Conservation (phyloP, 176 grass and related monocot genomes). For the Cenchrus purpureus region DNA sequence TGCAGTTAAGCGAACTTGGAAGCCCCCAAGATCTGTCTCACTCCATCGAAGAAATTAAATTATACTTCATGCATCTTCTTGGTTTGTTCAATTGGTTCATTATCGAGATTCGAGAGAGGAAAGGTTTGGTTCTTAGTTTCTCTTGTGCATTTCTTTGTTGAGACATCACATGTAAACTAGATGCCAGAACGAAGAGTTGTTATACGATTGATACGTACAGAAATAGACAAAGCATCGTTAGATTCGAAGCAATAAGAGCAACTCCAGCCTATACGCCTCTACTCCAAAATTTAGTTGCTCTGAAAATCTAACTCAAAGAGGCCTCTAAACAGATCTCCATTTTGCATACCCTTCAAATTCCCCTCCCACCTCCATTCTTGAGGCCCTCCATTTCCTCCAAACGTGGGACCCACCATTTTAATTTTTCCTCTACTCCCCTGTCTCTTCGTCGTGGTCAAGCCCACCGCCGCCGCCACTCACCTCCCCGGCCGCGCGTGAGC, state of each 20-base stretch:
- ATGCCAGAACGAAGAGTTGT: not conserved
- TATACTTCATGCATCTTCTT: slow-evolving; percentile 29
- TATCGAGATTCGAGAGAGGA: not conserved
- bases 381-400: too few relatives aligned
- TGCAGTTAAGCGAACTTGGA: not conserved
- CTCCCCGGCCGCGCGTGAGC: too few relatives aligned
- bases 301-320: not conserved
- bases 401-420: too few relatives aligned
- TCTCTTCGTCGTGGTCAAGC: too few relatives aligned
- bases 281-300: too few relatives aligned
- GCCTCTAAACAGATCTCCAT: too few relatives aligned
- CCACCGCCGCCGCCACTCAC: too few relatives aligned
- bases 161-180: slow-evolving; percentile 40
- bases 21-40: not conserved
- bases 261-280: too few relatives aligned
- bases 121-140: slow-evolving; percentile 12
- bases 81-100: slow-evolving; percentile 49
- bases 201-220: slow-evolving; percentile 2
- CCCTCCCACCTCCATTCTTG: too few relatives aligned
- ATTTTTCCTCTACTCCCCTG: too few relatives aligned
- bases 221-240: slow-evolving; percentile 15
- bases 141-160: slow-evolving; percentile 22
- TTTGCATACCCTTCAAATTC: too few relatives aligned
- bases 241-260: slow-evolving; percentile 10
- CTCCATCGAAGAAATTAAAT: not conserved